A percentile compares a stretch with the other conserved stretches of the same genome.
Evolutionary conservation across 2,329 filamentous ascomycete genomes (phyloP).

Genomic region (Cercospora janseana): DNA sequence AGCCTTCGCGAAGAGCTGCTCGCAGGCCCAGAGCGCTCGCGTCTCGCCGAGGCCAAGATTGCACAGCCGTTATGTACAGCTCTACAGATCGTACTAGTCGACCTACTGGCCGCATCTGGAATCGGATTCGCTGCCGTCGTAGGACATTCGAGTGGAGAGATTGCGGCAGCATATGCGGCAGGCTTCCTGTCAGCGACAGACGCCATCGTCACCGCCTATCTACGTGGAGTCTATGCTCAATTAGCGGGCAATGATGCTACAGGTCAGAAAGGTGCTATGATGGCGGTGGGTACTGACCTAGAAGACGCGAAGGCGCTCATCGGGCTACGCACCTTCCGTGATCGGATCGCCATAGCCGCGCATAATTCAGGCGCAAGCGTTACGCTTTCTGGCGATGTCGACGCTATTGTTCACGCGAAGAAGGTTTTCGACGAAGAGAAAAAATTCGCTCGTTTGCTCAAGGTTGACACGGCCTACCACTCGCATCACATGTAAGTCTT

Average conservation of each 20-base stretch:
- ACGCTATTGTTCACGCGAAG: slow-evolving; percentile 37
- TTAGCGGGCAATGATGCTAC: not conserved
- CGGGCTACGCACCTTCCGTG: not conserved
- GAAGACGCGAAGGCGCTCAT: slow-evolving; percentile 2
- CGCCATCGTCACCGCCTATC: slow-evolving; percentile 22
- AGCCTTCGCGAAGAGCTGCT: slow-evolving; percentile 31
- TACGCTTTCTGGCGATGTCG: slow-evolving; percentile 46
- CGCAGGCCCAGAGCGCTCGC: not conserved
- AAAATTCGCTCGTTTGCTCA: slow-evolving; percentile 42
- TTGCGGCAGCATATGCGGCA: slow-evolving; percentile 36
- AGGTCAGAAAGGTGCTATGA: slow-evolving; percentile 14
- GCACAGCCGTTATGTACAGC: slow-evolving; percentile 41
- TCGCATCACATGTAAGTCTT: slow-evolving; percentile 40
- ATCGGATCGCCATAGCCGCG: slow-evolving; percentile 21
- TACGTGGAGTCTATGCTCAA: slow-evolving; percentile 25
- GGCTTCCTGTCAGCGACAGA: slow-evolving; percentile 24
- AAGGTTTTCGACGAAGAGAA: slow-evolving; percentile 35
- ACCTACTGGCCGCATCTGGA: slow-evolving; percentile 37
- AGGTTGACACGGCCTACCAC: slow-evolving; percentile 46
- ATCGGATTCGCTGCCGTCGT: slow-evolving; percentile 28
- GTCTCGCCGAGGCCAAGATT: slow-evolving; percentile 40
- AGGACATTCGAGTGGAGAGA: slow-evolving; percentile 38
- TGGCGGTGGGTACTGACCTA: slow-evolving; percentile 10
- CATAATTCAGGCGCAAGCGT: slow-evolving; percentile 34
- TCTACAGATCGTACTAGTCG: slow-evolving; percentile 52